Percentiles rank a stretch among this genome's conserved stretches.
Conservation (phyloP, 2,329 filamentous ascomycete species). For the Diplodia sapinea region DNA sequence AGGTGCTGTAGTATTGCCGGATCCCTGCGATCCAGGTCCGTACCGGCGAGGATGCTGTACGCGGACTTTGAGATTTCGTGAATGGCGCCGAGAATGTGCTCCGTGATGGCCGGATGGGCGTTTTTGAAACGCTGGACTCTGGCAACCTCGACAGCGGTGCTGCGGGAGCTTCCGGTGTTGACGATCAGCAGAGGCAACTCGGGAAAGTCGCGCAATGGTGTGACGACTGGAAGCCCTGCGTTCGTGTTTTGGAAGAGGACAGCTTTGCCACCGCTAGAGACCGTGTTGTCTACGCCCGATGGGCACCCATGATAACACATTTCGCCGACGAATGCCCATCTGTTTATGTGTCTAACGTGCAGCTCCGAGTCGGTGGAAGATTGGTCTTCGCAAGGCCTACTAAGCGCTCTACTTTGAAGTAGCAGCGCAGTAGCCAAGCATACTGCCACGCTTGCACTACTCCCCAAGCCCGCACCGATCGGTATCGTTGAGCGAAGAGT, state of each 20-base stretch:
- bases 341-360: conserved; percentile 93
- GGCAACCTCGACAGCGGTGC: conserved; percentile 81
- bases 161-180: conserved; percentile 88
- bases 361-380: conserved; percentile 82
- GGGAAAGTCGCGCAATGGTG: conserved; percentile 83
- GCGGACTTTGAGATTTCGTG: conserved; percentile 71
- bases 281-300: conserved; percentile 95
- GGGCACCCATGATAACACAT: conserved; percentile 98
- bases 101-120: conserved; percentile 76
- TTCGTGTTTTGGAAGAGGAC: conserved; percentile 89
- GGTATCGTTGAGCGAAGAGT: conserved; percentile 93
- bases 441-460: conserved; percentile 89
- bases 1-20: conserved; percentile 70
- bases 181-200: conserved; percentile 88
- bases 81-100: conserved; percentile 82
- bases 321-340: conserved; percentile 96
- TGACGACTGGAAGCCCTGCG: conserved; percentile 75
- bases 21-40: conserved; percentile 70
- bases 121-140: conserved; percentile 79
- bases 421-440: conserved; percentile 81
- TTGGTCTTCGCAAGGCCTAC: conserved; percentile 90
- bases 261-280: conserved; percentile 89
- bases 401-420: conserved; percentile 84
- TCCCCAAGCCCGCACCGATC: conserved; percentile 87
- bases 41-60: conserved; percentile 60